These are phyloP conservation scores for Trametes versicolor DNA, from an alignment of 1,284 basidiomycete species.

Conservation along the genomic window DNA sequence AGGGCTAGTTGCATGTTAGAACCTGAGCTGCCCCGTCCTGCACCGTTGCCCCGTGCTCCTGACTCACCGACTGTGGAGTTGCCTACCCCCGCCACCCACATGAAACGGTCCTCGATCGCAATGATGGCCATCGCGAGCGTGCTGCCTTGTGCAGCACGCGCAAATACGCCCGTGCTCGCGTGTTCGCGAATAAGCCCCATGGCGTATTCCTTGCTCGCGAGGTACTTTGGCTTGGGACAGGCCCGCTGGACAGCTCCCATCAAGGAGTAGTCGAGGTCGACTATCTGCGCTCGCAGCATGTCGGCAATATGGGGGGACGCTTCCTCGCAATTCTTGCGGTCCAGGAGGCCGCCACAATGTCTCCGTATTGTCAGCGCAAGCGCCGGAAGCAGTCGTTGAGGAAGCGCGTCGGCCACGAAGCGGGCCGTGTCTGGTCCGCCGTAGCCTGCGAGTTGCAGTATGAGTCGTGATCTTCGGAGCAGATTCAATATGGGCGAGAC, in stretches of 20 bases:
- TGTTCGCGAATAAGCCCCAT: neutral
- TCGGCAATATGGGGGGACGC: neutral
- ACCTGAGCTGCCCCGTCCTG: too few species aligned
- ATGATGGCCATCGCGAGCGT: constrained; percentile 13
- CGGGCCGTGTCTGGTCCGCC: neutral
- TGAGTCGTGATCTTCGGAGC: neutral
- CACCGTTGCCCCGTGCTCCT: too few species aligned
- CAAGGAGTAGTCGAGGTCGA: neutral
- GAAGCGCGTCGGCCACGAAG: neutral
- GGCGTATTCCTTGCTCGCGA: neutral
- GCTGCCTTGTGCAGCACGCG: constrained; percentile 1
- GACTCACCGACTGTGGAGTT: constrained; percentile 11
- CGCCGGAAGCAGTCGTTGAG: neutral
- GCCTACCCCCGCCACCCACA: constrained; percentile 15
- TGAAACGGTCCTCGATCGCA: constrained; percentile 5
- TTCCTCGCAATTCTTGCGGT: constrained; percentile 3
- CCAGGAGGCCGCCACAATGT: constrained; percentile 1
- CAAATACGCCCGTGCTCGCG: neutral
- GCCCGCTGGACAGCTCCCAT: neutral
- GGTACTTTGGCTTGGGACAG: neutral
- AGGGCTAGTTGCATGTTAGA: neutral
- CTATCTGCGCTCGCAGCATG: constrained; percentile 7
- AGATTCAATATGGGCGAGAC: neutral
- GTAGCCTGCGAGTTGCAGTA: neutral
- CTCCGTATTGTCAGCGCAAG: neutral